These are phyloP conservation scores for Suhomyces maxii DNA, from an alignment of 1,139 yeast species.

Conservation along the genomic window DNA sequence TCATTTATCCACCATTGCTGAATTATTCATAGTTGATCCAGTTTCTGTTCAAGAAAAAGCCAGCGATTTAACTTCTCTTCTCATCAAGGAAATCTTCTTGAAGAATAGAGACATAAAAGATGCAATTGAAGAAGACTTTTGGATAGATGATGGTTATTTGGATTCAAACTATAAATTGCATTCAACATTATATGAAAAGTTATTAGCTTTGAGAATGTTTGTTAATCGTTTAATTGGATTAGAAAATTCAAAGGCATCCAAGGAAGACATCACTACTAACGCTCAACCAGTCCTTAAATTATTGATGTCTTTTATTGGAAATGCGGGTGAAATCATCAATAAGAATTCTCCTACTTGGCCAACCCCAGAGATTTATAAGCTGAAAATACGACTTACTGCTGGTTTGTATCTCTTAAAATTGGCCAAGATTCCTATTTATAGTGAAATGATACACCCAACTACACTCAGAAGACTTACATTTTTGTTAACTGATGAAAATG, in stretches of 20 bases:
- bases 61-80: conserved; percentile 55
- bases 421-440: conserved; percentile 56
- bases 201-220: conserved; percentile 58
- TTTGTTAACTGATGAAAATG: conserved; percentile 67
- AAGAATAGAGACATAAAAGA: conserved; percentile 38
- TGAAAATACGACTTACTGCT: conserved; percentile 65
- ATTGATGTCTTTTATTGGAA: conserved; percentile 64
- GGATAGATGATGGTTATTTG: conserved; percentile 53
- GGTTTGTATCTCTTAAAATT: conserved; percentile 66
- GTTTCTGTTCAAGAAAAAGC: conserved; percentile 53
- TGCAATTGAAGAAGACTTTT: conserved; percentile 30
- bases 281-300: conserved; percentile 69
- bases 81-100: conserved; percentile 64
- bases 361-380: conserved; percentile 66
- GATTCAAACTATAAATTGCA: conserved; percentile 22
- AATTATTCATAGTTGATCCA: conserved; percentile 56
- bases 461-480: conserved; percentile 55
- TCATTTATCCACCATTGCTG: conserved; percentile 61
- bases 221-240: conserved; percentile 62
- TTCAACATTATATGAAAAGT: conserved; percentile 43
- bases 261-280: conserved; percentile 27
- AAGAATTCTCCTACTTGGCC: conserved; percentile 46
- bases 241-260: conserved; percentile 20
- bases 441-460: conserved; percentile 51
- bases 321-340: conserved; percentile 78